Evolutionary conservation across 768 basidiomycete species (phyloP), one percentile per base, ranked within the genome.

Genomic region (Xanthoconium purpureum): DNA sequence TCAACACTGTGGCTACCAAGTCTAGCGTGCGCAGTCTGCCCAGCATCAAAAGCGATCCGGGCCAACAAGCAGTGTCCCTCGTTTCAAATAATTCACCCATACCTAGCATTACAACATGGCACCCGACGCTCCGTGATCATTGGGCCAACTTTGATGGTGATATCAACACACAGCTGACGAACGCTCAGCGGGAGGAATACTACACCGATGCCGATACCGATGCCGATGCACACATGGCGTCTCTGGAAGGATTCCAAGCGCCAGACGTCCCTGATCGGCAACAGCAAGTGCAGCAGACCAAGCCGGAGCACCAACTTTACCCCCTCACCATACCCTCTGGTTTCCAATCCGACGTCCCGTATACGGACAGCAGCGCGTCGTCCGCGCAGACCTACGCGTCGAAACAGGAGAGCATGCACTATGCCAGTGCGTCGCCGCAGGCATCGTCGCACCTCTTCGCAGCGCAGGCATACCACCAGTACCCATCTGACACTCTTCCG

Each of bases 1-100:
- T 84, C 11, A 81, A 87, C 57, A 87, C 82, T 0, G 74, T 89
- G 24, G 73, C 75, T 10, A 84, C 82, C 0, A 82, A 80, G 12
- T 43, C 58, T 5, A 47, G 33, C 45, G 6, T 29, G 12, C 51
- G 30, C 40, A 38, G n/a, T 29, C 18, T 49, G 17, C 43, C 37
- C 5, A 13, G 33, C 68, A 37, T 61, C 29, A 64, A 43, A 60
- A 72, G 9, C 54, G 69, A 15, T 73, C 73, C 10, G 55, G 63
- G 12, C 68, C 75, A 40, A 59, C 61, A 13, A 67, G 72, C 47
- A 57, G 66, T 28, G 72, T 36, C 30, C 12, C 74, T 56, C 73
- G 73, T 52, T 73, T 73, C 0, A 70, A 52, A 44, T 20, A 30
- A 50, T 18, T 46, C 74, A 2, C 24, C 54, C 42, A 46, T 56